phyloP scores from a whole-genome alignment of 2,329 filamentous ascomycete genomes.

The Ramularia endophylla region DNA sequence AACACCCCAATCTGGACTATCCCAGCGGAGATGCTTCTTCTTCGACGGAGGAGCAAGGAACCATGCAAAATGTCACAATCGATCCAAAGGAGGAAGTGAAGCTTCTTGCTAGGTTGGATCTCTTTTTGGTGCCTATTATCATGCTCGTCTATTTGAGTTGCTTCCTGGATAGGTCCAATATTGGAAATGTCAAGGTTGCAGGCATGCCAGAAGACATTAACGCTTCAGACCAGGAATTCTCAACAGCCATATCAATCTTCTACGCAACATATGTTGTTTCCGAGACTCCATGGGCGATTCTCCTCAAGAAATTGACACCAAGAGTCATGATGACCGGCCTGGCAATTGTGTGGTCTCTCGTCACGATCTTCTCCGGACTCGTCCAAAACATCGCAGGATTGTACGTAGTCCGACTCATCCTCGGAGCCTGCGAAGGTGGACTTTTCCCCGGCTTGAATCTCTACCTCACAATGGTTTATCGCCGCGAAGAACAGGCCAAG shows the following conservation, averaged over 20 bases:
- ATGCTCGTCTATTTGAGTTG: conserved; percentile 57
- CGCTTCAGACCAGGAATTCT: conserved; percentile 2
- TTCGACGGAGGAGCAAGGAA: no score
- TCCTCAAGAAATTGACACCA: conserved; percentile 13
- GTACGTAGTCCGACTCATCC: conserved; percentile 36
- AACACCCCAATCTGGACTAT: no score
- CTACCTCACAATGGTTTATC: conserved; percentile 40
- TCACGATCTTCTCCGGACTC: conserved; percentile 37
- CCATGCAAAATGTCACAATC: no score
- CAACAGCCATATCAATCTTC: conserved; percentile 3
- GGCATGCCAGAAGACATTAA: conserved; percentile 6
- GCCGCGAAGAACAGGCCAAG: no score
- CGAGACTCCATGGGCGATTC: conserved; percentile 5
- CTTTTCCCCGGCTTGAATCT: conserved; percentile 37
- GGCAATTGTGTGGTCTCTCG: conserved; percentile 36
- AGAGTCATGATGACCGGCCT: conserved; percentile 28
- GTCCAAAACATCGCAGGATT: conserved; percentile 37
- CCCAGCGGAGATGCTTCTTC: no score
- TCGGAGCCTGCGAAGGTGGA: conserved; percentile 39
- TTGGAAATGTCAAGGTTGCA: conserved; percentile 27
- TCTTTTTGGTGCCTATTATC: conserved; percentile 37
- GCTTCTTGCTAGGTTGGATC: conserved; percentile 19
- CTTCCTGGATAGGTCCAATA: conserved; percentile 65
- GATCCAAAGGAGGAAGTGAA: conserved; percentile 36
- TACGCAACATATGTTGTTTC: conserved; percentile 5